Base-by-base conservation (phyloP, 1,139 yeast genomes). In the Geotrichum candidum region DNA sequence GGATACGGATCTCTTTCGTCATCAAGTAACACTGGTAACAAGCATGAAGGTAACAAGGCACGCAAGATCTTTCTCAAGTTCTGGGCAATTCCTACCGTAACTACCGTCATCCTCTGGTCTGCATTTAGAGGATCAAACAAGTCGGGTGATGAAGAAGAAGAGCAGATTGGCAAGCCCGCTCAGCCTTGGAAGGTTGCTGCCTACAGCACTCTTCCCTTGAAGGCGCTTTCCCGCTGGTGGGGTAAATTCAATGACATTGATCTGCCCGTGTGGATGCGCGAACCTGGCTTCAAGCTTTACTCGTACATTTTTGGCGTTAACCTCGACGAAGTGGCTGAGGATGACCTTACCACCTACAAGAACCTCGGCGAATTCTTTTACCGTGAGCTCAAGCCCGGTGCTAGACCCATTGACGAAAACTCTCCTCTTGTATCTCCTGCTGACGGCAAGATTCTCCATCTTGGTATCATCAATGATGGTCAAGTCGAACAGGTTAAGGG, bases 401-500 rank as follows among this genome's bases (percentile, higher is more conserved):
- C 81, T 0, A 82, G 99, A 67, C 96, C 97, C 1, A 77, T 94
- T 50, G 88, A 85, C 59, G 70, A 74, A 23, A 81, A 82, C 23
- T 79, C 86, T 9, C 72, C 77, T 13, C 75, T 94, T 60, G 96
- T 88, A 9, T 87, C 96, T 48, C 99, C 99, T 2, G 86, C 97
- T 57, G 99, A 95, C 74, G 99, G 99, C 35, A 87, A 84, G 67
- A 87, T 95, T 9, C 78, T 95, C 65, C 92, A 90, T 69, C 82
- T 90, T 67, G 99, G 99, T 53, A 78, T 84, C 33, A 90, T 92
- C 60, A 76, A 79, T 63, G 87, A 86, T 63, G 96, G 96, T 52
- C 90, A 88, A 68, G 91, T 95, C 64, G 98, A 94, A 75, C 98
- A 94, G 73, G 98, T 95, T 57, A 95, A 95, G 76, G 99, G 99